Base-by-base conservation (phyloP, 208 protist species). In the Wallacemonas sp. region DNA sequence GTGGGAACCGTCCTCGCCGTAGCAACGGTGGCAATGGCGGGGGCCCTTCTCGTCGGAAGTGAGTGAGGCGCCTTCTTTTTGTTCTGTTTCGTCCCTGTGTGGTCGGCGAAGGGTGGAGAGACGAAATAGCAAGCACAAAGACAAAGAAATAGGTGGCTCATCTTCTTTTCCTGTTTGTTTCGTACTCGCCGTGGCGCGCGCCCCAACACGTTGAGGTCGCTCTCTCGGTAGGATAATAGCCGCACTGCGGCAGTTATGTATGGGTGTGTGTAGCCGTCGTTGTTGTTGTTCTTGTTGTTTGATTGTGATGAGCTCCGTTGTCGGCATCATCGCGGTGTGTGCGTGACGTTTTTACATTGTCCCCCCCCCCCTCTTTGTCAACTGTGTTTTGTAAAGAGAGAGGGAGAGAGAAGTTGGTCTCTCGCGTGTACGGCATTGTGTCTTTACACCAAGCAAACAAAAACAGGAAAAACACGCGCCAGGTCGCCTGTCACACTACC, bases 231-330 rank as follows among this genome's bases (percentile, higher is more conserved):
- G n/a, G n/a, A n/a, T n/a, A n/a, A n/a, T n/a, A n/a, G n/a, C n/a
- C n/a, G n/a, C n/a, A n/a, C n/a, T n/a, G n/a, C n/a, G n/a, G n/a
- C n/a, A n/a, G n/a, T n/a, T n/a, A 42, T 42, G 12, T 9, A 27
- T 50, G 17, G 5, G 19, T 50, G 44, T 50, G 17, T 50, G 6
- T 13, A 6, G 13, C 34, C 22, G 6, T 46, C 22, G 41, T 55
- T 55, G 48, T 55, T 55, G 48, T 55, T 55, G 17, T 55, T 55
- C 22, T 30, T 55, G 48, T 55, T 55, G 12, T 57, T 37, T 57
- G 6, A 30, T 57, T 37, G 29, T 34, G 27, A 9, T 57, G 30
- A 57, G n/a, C n/a, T n/a, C n/a, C n/a, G n/a, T n/a, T n/a, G 17
- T 41, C 37, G 37, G 10, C 37, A 0, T 41, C 0, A 15, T 41